phyloP scores from a whole-genome alignment of 2,329 filamentous ascomycete species.

The Cercospora janseana region DNA sequence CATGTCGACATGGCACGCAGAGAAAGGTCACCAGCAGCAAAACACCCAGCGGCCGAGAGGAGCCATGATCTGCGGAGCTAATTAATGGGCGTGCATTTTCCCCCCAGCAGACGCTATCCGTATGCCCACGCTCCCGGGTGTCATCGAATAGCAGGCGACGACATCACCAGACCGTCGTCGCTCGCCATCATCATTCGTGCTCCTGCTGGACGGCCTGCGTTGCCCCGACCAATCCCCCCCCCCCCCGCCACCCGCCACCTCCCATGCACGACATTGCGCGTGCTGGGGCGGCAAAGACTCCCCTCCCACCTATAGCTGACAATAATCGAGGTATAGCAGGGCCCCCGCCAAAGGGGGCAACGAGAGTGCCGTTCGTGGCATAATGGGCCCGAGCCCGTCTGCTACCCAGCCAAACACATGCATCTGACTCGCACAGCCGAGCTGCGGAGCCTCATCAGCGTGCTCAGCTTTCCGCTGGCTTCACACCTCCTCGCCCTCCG shows the following conservation, averaged over 20 bases:
- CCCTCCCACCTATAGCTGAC: neutral
- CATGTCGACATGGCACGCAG: too few species aligned
- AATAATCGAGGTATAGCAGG: neutral
- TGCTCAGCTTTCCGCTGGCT: slow-evolving; percentile 2
- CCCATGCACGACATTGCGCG: slow-evolving; percentile 5
- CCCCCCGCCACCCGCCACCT: too few species aligned
- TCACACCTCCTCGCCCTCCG: too few species aligned
- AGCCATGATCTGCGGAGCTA: slow-evolving; percentile 10
- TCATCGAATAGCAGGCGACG: too few species aligned
- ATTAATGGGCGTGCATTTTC: slow-evolving; percentile 9
- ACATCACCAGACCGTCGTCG: neutral
- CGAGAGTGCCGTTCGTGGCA: neutral
- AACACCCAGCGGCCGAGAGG: slow-evolving; percentile 4
- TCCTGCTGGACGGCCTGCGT: neutral
- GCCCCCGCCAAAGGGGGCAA: neutral
- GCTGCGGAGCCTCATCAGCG: neutral
- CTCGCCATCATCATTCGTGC: neutral
- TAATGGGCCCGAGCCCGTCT: neutral
- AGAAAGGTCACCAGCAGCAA: too few species aligned
- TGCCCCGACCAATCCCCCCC: neutral
- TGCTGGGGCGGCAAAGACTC: neutral
- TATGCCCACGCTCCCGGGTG: too few species aligned
- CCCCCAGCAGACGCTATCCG: slow-evolving; percentile 7
- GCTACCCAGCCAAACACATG: too few species aligned
- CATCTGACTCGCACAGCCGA: slow-evolving; percentile 10